phyloP scores from a whole-genome alignment of 2,329 filamentous ascomycete genomes.

The Pezicula radicicola region DNA sequence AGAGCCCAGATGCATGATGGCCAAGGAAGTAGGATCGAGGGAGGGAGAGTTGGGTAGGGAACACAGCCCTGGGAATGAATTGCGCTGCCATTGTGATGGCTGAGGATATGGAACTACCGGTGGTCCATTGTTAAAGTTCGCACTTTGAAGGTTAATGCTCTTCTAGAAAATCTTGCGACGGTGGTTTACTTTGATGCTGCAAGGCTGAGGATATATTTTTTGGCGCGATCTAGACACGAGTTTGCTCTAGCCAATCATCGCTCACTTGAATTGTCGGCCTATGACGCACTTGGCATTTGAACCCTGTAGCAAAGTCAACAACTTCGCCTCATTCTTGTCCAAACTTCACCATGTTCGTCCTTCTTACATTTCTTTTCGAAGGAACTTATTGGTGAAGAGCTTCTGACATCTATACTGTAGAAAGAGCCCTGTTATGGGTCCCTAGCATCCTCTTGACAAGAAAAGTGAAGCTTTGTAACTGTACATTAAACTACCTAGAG shows the following conservation, averaged over 20 bases:
- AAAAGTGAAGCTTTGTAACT: too few relatives aligned
- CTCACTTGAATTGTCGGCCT: too few relatives aligned
- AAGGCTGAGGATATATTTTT: background rate
- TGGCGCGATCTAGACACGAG: background rate
- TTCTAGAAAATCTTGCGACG: background rate
- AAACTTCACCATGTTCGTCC: too few relatives aligned
- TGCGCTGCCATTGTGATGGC: conserved; percentile 12
- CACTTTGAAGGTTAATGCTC: background rate
- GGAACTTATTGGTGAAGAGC: too few relatives aligned
- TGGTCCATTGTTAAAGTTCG: background rate
- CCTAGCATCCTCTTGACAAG: too few relatives aligned
- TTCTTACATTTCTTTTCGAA: too few relatives aligned
- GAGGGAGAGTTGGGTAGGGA: conserved; percentile 70
- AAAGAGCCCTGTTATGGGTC: too few relatives aligned
- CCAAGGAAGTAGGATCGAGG: conserved; percentile 91
- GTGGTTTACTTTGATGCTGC: background rate
- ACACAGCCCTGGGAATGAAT: conserved; percentile 73
- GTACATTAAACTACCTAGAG: too few relatives aligned
- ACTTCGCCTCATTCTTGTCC: too few relatives aligned
- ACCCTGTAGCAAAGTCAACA: too few relatives aligned
- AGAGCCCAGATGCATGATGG: conserved; percentile 80
- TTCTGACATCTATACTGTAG: too few relatives aligned
- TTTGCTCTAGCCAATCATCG: background rate
- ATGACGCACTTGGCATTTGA: too few relatives aligned
- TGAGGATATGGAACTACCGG: background rate